Base-by-base conservation (phyloP, 257 asterid species). In the Forsythia suspensa region DNA sequence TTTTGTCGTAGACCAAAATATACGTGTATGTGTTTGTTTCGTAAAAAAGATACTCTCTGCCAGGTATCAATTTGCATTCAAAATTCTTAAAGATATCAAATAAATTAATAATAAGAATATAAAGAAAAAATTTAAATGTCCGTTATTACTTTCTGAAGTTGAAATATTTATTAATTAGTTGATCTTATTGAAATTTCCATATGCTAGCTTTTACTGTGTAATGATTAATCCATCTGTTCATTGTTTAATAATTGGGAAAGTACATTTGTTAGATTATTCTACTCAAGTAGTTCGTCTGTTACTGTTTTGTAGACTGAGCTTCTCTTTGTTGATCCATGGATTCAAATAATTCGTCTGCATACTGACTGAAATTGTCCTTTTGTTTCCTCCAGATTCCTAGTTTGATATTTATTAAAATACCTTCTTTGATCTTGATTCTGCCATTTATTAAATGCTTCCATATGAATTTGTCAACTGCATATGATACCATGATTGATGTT, bases 251-350 rank as follows among this genome's bases (percentile, higher is more conserved):
- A 1, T 41, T 52, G 75, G 75, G 51, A 65, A 80, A 70, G 44
- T 38, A 16, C 61, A 68, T 69, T 36, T 72, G 38, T 80, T 34
- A 78, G 66, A 41, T 80, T 66, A 38, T 48, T 24, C 52, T 66
- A 20, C 52, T 48, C 76, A 73, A 76, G 52, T 41, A 39, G 61
- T 77, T 80, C n/a, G 81, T 75, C 77, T 79, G 72, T 72, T 79
- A 77, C 44, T 80, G 77, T 69, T 40, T 72, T 76, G 71, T 68
- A 66, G 80, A 69, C 80, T 77, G 78, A 12, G 57, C 69, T 3
- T 73, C 76, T 73, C 55, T 75, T 77, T 81, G 48, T 81, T 82
- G 86, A 87, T 86, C 57, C 24, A n/a, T 71, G 81, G 71, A 63
- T 63, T 63, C 40, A 63, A 63, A 63, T 75, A n/a, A 73, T 75